phyloP scores from a whole-genome alignment of 2,329 filamentous ascomycete genomes.

The Alternaria arborescens region DNA sequence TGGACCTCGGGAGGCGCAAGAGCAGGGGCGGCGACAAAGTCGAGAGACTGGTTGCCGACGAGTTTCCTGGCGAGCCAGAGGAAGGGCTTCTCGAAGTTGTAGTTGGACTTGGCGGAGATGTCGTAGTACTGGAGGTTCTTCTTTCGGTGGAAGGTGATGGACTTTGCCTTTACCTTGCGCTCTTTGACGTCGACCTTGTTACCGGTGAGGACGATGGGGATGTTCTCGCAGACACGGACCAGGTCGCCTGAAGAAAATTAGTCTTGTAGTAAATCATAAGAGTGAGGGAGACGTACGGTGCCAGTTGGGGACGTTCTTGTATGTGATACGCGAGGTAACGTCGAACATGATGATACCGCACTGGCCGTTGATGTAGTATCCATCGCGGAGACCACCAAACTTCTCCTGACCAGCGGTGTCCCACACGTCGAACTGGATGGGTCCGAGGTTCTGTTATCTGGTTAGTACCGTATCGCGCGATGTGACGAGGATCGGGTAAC shows the following conservation, averaged over 20 bases:
- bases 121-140: slow-evolving; percentile 99
- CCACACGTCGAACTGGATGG: slow-evolving; percentile 99
- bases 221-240: slow-evolving; percentile 98
- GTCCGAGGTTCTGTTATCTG: slow-evolving; percentile 77
- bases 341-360: slow-evolving; percentile 99
- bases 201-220: slow-evolving; percentile 95
- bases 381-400: slow-evolving; percentile 98
- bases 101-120: slow-evolving; percentile 99
- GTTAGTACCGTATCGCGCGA: slow-evolving; percentile 32
- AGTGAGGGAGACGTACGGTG: slow-evolving; percentile 76
- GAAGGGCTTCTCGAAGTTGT: slow-evolving; percentile 99
- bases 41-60: slow-evolving; percentile 88
- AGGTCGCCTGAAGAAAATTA: slow-evolving; percentile 75
- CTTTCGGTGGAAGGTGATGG: slow-evolving; percentile 99
- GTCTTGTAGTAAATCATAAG: slow-evolving; percentile 1
- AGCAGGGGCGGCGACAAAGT: slow-evolving; percentile 95
- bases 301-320: slow-evolving; percentile 99
- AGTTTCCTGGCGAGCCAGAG: slow-evolving; percentile 99
- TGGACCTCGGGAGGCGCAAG: slow-evolving; percentile 91
- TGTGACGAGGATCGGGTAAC: slow-evolving; percentile 45
- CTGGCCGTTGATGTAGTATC: slow-evolving; percentile 99
- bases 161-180: slow-evolving; percentile 99
- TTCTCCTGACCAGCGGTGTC: slow-evolving; percentile 99
- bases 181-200: slow-evolving; percentile 99
- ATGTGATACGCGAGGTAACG: slow-evolving; percentile 98